Base-by-base conservation (phyloP, 1,284 basidiomycete genomes). In the Chondrostereum purpureum region DNA sequence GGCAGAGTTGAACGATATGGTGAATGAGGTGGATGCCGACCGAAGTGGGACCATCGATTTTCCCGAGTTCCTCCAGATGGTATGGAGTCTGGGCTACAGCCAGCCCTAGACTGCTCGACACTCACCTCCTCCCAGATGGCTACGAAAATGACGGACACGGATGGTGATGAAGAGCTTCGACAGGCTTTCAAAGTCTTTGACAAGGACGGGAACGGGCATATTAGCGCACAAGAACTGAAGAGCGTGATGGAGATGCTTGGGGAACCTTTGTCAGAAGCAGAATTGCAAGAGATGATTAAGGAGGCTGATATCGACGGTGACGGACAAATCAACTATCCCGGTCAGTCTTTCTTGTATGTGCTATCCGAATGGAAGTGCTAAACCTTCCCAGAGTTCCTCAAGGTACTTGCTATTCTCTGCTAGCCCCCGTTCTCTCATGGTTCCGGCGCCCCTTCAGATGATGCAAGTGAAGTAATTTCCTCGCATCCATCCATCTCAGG, bases 61-160 rank as follows among this genome's bases (percentile, higher is more conserved):
- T 64, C 83, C 84, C 50, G 88, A 90, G 58, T 87, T 90, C 70
- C 68, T 85, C n/a, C 8, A 31, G 8, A 31, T 31, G 27, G 27
- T 31, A 31, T 8, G 27, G 27, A 31, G n/a, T 31, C 27, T n/a
- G n/a, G n/a, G n/a, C n/a, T n/a, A n/a, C n/a, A n/a, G n/a, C n/a
- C n/a, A n/a, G n/a, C n/a, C n/a, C n/a, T n/a, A n/a, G n/a, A n/a
- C 27, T 31, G 8, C 27, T 31, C 27, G 8, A 8, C 27, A 8
- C n/a, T n/a, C 27, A 8, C 27, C 27, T 31, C 27, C 27, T 31
- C 27, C n/a, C 5, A 88, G 50, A 92, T 97, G 83, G 96, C 97
- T 93, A 89, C 90, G 42, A 83, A 92, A 62, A 93, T 95, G 87
- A 83, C 87, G 65, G 89, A 95, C 64, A 91, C 90, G 16, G 93